Evolutionary conservation across 768 basidiomycete species (phyloP).

Genomic region (Calvatia gigantea): DNA sequence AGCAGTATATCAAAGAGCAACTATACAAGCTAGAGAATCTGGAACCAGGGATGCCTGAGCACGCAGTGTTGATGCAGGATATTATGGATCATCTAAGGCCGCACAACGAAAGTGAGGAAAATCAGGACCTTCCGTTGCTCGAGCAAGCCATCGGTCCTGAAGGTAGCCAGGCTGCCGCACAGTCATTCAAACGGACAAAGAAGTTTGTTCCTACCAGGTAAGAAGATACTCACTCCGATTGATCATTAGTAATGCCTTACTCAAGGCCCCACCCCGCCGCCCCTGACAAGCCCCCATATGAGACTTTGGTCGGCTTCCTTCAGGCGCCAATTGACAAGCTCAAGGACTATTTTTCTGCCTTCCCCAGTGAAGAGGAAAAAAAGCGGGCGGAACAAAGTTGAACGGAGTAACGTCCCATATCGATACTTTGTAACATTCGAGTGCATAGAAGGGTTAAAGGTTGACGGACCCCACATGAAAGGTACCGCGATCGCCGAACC

Average conservation of each 20-base stretch:
- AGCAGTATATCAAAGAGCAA: conserved; percentile 30
- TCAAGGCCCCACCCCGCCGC: conserved; percentile 20
- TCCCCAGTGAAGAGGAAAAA: conserved; percentile 14
- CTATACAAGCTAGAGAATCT: conserved; percentile 46
- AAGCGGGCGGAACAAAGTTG: not conserved
- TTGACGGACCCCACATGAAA: too few species aligned
- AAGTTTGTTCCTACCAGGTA: conserved; percentile 60
- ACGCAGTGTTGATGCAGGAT: conserved; percentile 36
- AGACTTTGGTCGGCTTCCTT: conserved; percentile 54
- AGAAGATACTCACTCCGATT: conserved; percentile 13
- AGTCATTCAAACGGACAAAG: conserved; percentile 52
- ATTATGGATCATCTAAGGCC: conserved; percentile 46
- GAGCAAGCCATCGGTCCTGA: conserved; percentile 44
- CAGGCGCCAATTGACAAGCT: conserved; percentile 56
- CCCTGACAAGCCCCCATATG: conserved; percentile 57
- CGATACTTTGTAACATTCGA: not conserved
- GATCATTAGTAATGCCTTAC: not conserved
- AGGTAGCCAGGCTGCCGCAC: conserved; percentile 41
- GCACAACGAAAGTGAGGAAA: conserved; percentile 59
- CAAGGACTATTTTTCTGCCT: conserved; percentile 43
- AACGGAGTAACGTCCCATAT: not conserved
- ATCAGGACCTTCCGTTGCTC: conserved; percentile 51
- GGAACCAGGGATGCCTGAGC: conserved; percentile 37
- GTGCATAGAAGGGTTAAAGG: not conserved
- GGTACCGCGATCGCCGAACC: too few species aligned